Base-by-base conservation (phyloP, 2,329 filamentous ascomycete species). In the Ophiocordyceps camponoti-saundersi region DNA sequence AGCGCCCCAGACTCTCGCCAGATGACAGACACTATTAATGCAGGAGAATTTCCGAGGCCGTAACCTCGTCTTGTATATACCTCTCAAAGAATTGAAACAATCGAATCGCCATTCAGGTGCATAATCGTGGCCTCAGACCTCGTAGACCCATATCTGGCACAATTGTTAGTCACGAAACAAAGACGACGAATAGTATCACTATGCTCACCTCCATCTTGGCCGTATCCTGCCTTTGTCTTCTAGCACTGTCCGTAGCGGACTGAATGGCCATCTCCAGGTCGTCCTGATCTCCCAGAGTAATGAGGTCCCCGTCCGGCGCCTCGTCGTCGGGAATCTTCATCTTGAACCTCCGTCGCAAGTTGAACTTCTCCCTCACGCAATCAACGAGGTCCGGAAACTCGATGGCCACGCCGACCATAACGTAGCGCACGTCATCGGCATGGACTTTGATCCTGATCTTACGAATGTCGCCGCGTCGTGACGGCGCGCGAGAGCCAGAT, bases 241-340 rank as follows among this genome's bases (percentile, higher is more conserved):
- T 77, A 44, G 84, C 88, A 49, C 69, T 67, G 45, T 75, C 74
- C 62, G 79, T 85, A 7, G 81, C 80, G 44, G 70, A 75, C 61
- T 77, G 74, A 47, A 96, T 72, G 26, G 86, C 80, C 79, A 95
- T 85, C 45, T 96, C 89, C 51, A 95, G 66, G 66, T 98, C 92
- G 58, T 98, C 92, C 63, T 95, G 86, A 62, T 98, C 92, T 29
- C 84, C 88, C 77, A 98, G 82, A 30, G 90, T 95, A 58, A 98
- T 93, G 84, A 95, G 90, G 58, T 96, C 90, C 3, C 83, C 84
- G 47, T 82, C 72, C 1, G 76, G 75, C 50, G 70, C 64, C 54
- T 86, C 83, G 55, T 96, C 92, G 52, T 93, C 87, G 57, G 75
- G 78, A 55, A 89, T 78, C 70, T 92, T 92, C 64, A 95, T 82